Evolutionary conservation across 768 basidiomycete genomes (phyloP).

Genomic region (Royoungia palumana): DNA sequence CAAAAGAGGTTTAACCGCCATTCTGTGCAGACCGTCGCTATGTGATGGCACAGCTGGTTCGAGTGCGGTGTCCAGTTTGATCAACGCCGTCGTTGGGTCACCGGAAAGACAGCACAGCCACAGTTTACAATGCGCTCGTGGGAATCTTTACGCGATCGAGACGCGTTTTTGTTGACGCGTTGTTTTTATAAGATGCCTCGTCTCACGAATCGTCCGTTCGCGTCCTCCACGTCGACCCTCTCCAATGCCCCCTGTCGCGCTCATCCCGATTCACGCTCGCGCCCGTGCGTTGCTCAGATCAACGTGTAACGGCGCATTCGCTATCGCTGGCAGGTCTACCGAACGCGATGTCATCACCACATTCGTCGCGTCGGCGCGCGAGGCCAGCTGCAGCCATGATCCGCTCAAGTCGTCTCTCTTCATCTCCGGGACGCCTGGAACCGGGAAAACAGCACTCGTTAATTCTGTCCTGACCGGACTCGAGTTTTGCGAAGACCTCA

Average conservation of each 20-base stretch:
- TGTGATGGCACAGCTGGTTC: too few species aligned
- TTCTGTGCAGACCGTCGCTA: too few species aligned
- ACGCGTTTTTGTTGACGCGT: conserved; percentile 27
- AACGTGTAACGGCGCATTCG: conserved; percentile 53
- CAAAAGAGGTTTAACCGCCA: background rate
- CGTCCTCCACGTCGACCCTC: conserved; percentile 41
- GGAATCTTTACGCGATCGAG: conserved; percentile 20
- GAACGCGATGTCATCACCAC: conserved; percentile 57
- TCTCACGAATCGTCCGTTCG: conserved; percentile 16
- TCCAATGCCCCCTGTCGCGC: conserved; percentile 49
- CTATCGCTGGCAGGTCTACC: conserved; percentile 63
- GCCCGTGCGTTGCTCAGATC: conserved; percentile 69
- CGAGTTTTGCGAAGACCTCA: conserved; percentile 38
- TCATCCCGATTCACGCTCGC: conserved; percentile 53
- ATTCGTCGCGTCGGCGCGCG: conserved; percentile 59
- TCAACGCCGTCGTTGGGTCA: too few species aligned
- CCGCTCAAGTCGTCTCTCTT: conserved; percentile 55
- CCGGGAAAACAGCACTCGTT: conserved; percentile 86
- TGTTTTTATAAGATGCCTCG: conserved; percentile 17
- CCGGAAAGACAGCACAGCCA: too few species aligned
- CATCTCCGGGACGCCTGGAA: conserved; percentile 90
- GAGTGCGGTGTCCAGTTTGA: too few species aligned
- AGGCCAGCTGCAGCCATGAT: conserved; percentile 17
- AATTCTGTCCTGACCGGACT: conserved; percentile 56
- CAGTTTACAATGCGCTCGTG: too few species aligned